These are phyloP conservation scores for Ustilago crameri DNA, from an alignment of 1,284 basidiomycete species.

Conservation along the genomic window DNA sequence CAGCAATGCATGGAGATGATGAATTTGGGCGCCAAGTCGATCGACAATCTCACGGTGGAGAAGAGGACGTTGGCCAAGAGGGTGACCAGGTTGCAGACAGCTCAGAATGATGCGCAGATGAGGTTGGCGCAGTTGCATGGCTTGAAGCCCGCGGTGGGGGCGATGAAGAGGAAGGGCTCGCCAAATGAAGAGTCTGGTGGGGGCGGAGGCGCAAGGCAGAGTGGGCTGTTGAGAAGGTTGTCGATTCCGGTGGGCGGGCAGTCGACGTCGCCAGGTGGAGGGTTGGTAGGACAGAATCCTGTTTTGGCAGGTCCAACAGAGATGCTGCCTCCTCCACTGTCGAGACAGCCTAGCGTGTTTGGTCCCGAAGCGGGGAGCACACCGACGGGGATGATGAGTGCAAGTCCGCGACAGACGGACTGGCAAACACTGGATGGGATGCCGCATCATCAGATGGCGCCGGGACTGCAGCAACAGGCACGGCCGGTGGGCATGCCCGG, in stretches of 20 bases:
- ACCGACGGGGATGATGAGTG: background rate
- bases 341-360: background rate
- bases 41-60: conserved; percentile 18
- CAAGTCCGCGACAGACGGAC: background rate
- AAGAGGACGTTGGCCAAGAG: conserved; percentile 23
- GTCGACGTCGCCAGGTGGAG: background rate
- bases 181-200: background rate
- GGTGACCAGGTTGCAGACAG: conserved; percentile 28
- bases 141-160: conserved; percentile 16
- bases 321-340: background rate
- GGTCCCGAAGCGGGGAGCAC: background rate
- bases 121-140: conserved; percentile 39
- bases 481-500: conserved; percentile 9
- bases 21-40: conserved; percentile 20
- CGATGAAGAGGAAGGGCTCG: conserved; percentile 5
- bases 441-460: background rate
- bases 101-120: conserved; percentile 42
- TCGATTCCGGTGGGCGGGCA: background rate
- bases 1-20: conserved; percentile 52
- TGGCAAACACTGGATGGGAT: background rate
- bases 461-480: conserved; percentile 7
- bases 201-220: background rate
- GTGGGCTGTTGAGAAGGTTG: background rate
- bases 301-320: background rate
- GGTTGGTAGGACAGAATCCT: background rate